These are phyloP conservation scores for Trametes cubensis DNA, from an alignment of 768 basidiomycete genomes.

Conservation along the genomic window DNA sequence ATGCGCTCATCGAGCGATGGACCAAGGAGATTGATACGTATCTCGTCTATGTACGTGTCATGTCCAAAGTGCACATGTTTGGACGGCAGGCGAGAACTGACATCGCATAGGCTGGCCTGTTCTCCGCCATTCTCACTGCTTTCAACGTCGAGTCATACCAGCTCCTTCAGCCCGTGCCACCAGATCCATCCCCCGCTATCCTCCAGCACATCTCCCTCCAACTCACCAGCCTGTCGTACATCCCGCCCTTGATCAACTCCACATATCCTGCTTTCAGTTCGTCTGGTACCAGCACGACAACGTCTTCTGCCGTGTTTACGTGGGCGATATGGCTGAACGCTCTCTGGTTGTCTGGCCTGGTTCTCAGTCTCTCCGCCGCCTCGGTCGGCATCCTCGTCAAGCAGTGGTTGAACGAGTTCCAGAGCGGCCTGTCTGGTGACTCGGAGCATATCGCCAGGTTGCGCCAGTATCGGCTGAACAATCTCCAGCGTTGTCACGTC, in stretches of 20 bases:
- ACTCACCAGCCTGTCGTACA: constrained; percentile 13
- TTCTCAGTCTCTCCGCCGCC: constrained; percentile 30
- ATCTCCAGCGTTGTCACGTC: constrained; percentile 24
- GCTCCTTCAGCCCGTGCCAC: constrained; percentile 17
- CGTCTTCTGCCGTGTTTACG: background rate
- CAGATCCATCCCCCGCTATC: background rate
- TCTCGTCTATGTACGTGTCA: background rate
- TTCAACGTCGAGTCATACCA: constrained; percentile 29
- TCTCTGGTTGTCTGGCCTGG: constrained; percentile 32
- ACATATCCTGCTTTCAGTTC: constrained; percentile 1
- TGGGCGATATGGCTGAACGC: constrained; percentile 25
- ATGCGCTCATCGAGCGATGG: constrained; percentile 4
- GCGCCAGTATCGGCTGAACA: constrained; percentile 25
- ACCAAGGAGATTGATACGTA: constrained; percentile 12
- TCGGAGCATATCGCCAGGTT: constrained; percentile 7
- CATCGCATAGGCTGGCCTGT: constrained; percentile 34
- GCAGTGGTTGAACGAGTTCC: constrained; percentile 32
- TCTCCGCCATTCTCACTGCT: constrained; percentile 32
- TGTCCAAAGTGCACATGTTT: no score
- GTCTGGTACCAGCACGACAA: background rate
- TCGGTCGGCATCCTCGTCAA: constrained; percentile 34
- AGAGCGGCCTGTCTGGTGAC: background rate
- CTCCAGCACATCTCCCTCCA: constrained; percentile 12
- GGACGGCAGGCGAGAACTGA: background rate
- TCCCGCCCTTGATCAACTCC: constrained; percentile 18